Evolutionary conservation across 1,284 basidiomycete genomes (phyloP), one percentile per base, ranked within the genome.

Genomic region (Puccinia triticina): DNA sequence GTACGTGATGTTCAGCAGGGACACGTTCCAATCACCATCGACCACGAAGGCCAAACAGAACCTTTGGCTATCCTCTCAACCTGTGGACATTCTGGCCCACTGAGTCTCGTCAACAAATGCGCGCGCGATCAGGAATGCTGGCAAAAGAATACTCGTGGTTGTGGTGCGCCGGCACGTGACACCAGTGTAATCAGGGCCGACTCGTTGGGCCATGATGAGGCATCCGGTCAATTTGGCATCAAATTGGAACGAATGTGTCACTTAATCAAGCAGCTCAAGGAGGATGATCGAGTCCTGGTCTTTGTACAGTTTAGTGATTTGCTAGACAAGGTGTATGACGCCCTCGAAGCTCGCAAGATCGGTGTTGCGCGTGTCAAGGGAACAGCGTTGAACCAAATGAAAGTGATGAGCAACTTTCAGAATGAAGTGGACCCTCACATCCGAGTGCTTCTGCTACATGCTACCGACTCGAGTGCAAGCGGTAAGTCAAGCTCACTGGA

Each of bases 251-350:
- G 91, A 85, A 91, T 96, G 77, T 91, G 96, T 46, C 88, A 92
- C 46, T 88, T 97, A 84, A 93, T 98, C 88, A 92, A 92, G 91
- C 90, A 91, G 77, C 87, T 96, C 34, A 91, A 93, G 0, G 90
- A 90, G 84, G 89, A 91, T 21, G 94, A 97, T 84, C 92, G 94
- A 2, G 90, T 96, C 18, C 90, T 98, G 57, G 91, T 98, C 77
- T 98, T 98, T 87, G 93, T 96, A 18, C 95, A 98, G 86, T 98
- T 96, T 89, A 92, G 92, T 12, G 96, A 97, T 87, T 90, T 98
- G 83, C 93, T 93, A 89, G 91, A 91, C 86, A 97, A 96, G 87
- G 93, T 97, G 55, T 91, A 91, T 8, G 93, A 95, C 83, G 94
- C 94, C 0, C 90, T 98, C 83, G 88, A 87, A 0, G 90, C 90